These are phyloP conservation scores for Chaetomium sp. DNA, from an alignment of 2,329 filamentous ascomycete species.

Conservation along the genomic window DNA sequence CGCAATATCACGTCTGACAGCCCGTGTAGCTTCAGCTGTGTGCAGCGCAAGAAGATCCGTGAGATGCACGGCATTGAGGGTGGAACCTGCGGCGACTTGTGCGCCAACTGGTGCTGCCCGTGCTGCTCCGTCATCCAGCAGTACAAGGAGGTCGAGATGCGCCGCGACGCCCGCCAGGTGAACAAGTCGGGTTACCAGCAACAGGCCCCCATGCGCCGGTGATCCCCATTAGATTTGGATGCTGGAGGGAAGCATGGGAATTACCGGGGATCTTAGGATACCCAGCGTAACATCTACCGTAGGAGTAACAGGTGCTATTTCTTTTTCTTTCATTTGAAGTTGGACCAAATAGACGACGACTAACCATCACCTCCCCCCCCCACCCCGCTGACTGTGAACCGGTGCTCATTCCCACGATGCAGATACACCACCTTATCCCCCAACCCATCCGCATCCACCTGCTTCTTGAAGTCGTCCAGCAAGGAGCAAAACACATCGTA, in stretches of 20 bases:
- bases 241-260: neutral
- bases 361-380: neutral
- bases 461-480: constrained; percentile 61
- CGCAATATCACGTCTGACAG: neutral
- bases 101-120: constrained; percentile 49
- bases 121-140: constrained; percentile 52
- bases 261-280: neutral
- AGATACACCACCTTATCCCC: constrained; percentile 60
- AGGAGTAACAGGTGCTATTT: neutral
- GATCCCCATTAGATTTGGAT: neutral
- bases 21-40: constrained; percentile 37
- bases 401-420: constrained; percentile 59
- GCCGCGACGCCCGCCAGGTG: constrained; percentile 10
- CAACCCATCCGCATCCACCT: constrained; percentile 55
- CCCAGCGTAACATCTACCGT: neutral
- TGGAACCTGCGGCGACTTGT: constrained; percentile 45
- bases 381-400: constrained; percentile 49
- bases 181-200: constrained; percentile 22
- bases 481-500: constrained; percentile 64
- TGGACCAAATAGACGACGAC: neutral
- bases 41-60: constrained; percentile 49
- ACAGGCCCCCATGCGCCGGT: constrained; percentile 19
- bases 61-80: constrained; percentile 49
- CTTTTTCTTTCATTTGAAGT: neutral
- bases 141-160: constrained; percentile 37